A percentile compares a stretch with the other conserved stretches of the same genome.
These are phyloP conservation scores for Rhododendron molle DNA, from an alignment of 148 eudicot genomes.

Conservation along the genomic window DNA sequence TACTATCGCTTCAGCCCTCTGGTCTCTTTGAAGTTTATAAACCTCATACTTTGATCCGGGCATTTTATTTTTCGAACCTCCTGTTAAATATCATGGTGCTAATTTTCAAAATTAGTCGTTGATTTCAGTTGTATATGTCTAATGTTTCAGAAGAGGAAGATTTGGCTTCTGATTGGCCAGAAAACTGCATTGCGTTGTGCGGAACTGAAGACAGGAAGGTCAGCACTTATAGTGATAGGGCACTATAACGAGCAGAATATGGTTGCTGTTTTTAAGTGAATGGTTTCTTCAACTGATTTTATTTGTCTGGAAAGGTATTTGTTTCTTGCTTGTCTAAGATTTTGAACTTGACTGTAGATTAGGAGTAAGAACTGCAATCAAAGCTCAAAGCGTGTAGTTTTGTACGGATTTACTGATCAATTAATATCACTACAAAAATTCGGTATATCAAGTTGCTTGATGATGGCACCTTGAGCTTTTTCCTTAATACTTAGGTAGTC, in stretches of 20 bases:
- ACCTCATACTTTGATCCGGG: not conserved
- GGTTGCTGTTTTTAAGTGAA: not conserved
- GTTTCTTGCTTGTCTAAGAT: not conserved
- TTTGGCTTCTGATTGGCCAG: conserved; percentile 27
- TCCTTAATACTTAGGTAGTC: not conserved
- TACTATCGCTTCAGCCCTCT: not conserved
- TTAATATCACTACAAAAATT: not conserved
- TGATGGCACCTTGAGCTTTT: not conserved
- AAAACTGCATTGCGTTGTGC: conserved; percentile 30
- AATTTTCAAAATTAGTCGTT: not conserved
- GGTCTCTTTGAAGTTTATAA: not conserved
- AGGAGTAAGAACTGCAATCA: not conserved
- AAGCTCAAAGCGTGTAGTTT: not conserved
- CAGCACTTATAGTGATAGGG: not conserved
- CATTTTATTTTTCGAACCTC: not conserved
- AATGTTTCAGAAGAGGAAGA: conserved; percentile 45
- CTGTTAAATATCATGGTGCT: not conserved
- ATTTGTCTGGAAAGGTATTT: not conserved
- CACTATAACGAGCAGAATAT: not conserved
- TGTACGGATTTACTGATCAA: not conserved
- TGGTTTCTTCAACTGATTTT: not conserved
- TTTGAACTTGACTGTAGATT: not conserved
- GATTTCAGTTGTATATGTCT: not conserved
- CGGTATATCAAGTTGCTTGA: not conserved
- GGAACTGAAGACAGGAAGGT: conserved; percentile 44